Evolutionary conservation across 495 filamentous ascomycete genomes (phyloP), one percentile per base, ranked within the genome.

Genomic region (Neohortaea acidophila): DNA sequence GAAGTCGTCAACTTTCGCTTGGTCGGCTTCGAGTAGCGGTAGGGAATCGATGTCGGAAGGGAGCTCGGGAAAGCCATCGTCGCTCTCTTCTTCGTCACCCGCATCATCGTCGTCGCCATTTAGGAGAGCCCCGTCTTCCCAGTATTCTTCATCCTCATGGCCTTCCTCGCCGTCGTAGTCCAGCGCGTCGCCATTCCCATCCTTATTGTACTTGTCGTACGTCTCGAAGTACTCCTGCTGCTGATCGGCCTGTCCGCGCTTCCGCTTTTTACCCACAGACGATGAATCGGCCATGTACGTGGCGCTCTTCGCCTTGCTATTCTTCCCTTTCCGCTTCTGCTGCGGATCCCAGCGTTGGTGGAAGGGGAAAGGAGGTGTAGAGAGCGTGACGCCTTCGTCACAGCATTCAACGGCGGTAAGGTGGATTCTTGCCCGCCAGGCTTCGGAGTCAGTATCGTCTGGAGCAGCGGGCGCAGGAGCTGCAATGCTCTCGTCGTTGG

Each of bases 341-440:
- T 82, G 76, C 2, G 68, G 63, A 58, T 94, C 82, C 85, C 84
- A 94, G 36, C 79, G 73, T 55, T 92, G 83, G 10, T 76, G 61
- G 47, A 96, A 97, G 0, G 89, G 89, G 52, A 92, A 96, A 2
- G 81, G 81, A 0, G 89, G 86, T 15, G 76, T 67, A 39, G 71
- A 84, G 22, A 94, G 63, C 39, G 41, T 47, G 15, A 48, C 19
- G 24, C 30, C 33, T 18, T 46, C 38, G 1, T 72, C 60, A 33
- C 85, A 61, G 55, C 89, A 94, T 54, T 97, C 89, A 9, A 84
- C 77, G 31, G 84, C 87, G 36, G 68, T 70, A 21, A 81, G 54
- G 27, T 62, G 68, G 24, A 94, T 76, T 52, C 76, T 87, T 7
- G 72, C 53, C 44, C 70, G 71, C 87, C 87, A 96, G 26, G 61